Evolutionary conservation across 164 flowering plant genomes (phyloP), one percentile per base, ranked within the genome.

Genomic region (Vitis vinifera): DNA sequence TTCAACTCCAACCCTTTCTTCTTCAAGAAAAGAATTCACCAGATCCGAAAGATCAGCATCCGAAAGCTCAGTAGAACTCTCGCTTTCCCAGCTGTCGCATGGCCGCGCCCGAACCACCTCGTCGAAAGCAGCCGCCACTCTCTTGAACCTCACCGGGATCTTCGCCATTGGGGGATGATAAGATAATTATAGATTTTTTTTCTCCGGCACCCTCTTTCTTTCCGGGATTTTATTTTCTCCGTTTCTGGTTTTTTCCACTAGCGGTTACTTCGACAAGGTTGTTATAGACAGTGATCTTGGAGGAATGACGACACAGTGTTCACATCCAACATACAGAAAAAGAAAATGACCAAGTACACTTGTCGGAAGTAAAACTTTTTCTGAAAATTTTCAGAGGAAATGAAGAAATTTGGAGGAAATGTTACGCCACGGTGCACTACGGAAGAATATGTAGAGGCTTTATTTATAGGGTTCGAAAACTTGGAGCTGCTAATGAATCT

Each of bases 41-140:
- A 91, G 87, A 74, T 84, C 93, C 2, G 85, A 86, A 1, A 90
- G 75, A 77, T 86, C 87, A 2, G 70, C 53, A 4, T 9, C 27
- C 27, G 63, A 66, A 60, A 66, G 68, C 56, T 79, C 80, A 56
- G 83, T 73, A 16, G 83, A 83, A 74, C 89, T 87, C 70, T 87
- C 89, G 78, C 92, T 88, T 31, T 91, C 90, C 72, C 89, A 84
- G 82, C 87, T 85, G 58, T 82, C 86, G 74, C 86, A 83, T 2
- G 68, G 73, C 62, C 85, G 71, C 55, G 51, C 52, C 65, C 78
- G 66, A 0, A 83, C 78, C 19, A 61, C 80, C 62, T 82, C 84
- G 15, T 82, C 84, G 51, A 87, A 85, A 8, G 82, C 90, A 31
- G 76, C 88, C 8, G 84, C 84, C 19, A 84, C 66, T 70, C 87